Evolutionary conservation across 2,329 filamentous ascomycete species (phyloP).

Genomic region (Aspergillus pseudotamarii): DNA sequence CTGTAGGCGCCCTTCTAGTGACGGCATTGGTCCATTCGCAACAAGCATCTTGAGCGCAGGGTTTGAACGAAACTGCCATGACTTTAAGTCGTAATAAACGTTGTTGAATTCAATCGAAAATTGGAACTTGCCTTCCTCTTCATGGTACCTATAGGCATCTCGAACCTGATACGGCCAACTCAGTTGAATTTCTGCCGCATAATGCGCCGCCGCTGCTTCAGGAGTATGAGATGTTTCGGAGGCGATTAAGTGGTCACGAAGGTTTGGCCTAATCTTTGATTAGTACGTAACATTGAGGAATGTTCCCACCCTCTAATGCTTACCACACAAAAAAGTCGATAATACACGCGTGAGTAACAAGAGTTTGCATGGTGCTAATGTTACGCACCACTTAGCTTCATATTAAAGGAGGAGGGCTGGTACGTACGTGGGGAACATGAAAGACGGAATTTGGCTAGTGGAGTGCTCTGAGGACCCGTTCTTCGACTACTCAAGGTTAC

Average conservation of each 20-base stretch:
- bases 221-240: neutral
- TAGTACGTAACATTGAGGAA: neutral
- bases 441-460: neutral
- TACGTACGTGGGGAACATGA: neutral
- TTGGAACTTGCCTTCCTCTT: neutral
- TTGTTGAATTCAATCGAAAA: neutral
- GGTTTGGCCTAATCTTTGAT: neutral
- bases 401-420: neutral
- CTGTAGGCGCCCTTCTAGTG: neutral
- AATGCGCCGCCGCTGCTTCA: neutral
- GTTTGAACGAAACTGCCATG: neutral
- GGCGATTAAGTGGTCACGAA: neutral
- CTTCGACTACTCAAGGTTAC: neutral
- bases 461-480: neutral
- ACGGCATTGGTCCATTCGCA: neutral
- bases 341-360: neutral
- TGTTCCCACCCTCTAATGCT: neutral
- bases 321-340: neutral
- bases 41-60: neutral
- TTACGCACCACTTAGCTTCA: neutral
- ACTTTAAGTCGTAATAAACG: neutral
- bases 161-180: neutral
- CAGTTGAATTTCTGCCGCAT: neutral
- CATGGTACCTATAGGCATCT: neutral
- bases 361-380: neutral